Evolutionary conservation across 2,329 filamentous ascomycete genomes (phyloP).

Genomic region (Stachybotrys chlorohalonatus): DNA sequence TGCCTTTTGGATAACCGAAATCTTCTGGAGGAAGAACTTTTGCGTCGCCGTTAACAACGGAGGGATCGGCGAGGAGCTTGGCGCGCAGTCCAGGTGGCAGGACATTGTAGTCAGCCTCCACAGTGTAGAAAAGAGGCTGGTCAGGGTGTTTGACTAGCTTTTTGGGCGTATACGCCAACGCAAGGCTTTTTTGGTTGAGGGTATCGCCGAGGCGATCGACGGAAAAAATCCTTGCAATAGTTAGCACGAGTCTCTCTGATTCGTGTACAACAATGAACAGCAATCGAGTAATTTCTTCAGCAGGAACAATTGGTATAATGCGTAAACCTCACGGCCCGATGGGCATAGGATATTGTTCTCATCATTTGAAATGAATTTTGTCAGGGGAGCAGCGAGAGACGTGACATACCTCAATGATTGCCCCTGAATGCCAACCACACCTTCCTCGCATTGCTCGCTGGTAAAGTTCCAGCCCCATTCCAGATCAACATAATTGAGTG

Average conservation of each 20-base stretch:
- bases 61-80: conserved; percentile 65
- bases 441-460: conserved; percentile 86
- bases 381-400: conserved; percentile 20
- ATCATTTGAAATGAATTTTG: conserved; percentile 43
- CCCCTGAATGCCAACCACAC: conserved; percentile 87
- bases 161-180: conserved; percentile 83
- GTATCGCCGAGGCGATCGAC: conserved; percentile 82
- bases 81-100: conserved; percentile 69
- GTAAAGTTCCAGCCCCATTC: conserved; percentile 97
- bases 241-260: conserved; percentile 19
- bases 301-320: conserved; percentile 90
- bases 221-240: conserved; percentile 64
- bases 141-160: conserved; percentile 83
- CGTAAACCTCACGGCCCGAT: conserved; percentile 44
- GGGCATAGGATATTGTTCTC: conserved; percentile 52
- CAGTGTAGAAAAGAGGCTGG: conserved; percentile 83
- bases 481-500: conserved; percentile 76
- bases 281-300: conserved; percentile 46
- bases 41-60: conserved; percentile 63
- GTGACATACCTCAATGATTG: conserved; percentile 69
- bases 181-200: conserved; percentile 76
- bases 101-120: conserved; percentile 89
- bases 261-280: not conserved
- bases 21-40: conserved; percentile 64
- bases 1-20: conserved; percentile 80